Evolutionary conservation across 306 rosid genomes (phyloP).

Genomic region (Aeschynomene evenia): DNA sequence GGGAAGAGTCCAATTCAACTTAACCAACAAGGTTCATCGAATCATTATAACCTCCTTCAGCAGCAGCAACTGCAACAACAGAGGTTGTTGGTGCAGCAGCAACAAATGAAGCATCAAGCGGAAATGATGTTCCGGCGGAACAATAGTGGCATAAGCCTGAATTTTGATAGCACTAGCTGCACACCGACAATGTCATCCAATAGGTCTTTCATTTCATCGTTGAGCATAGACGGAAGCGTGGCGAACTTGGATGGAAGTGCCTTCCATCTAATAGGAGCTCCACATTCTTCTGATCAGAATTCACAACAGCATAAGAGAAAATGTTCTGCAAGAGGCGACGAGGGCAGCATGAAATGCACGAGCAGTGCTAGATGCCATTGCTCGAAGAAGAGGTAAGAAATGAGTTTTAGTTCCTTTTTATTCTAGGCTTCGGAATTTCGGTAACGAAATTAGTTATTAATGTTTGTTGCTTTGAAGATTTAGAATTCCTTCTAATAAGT

Average conservation of each 20-base stretch:
- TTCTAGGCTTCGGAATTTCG: not conserved
- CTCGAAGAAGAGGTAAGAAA: conserved; percentile 88
- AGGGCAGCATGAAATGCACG: conserved; percentile 83
- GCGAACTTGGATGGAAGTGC: conserved; percentile 80
- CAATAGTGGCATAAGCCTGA: conserved; percentile 78
- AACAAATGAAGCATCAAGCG: conserved; percentile 66
- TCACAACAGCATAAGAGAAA: conserved; percentile 85
- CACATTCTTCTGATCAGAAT: conserved; percentile 77
- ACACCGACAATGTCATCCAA: conserved; percentile 93
- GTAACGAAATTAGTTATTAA: not conserved
- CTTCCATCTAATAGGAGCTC: conserved; percentile 81
- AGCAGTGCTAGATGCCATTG: conserved; percentile 93
- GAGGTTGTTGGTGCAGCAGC: conserved; percentile 61
- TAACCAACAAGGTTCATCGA: conserved; percentile 48
- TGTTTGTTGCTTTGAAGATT: conserved; percentile 12
- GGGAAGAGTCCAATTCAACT: conserved; percentile 73
- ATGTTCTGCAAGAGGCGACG: conserved; percentile 83
- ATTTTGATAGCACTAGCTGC: conserved; percentile 85
- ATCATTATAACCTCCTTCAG: conserved; percentile 63
- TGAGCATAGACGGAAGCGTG: conserved; percentile 94
- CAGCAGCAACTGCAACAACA: conserved; percentile 73
- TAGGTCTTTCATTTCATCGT: conserved; percentile 89
- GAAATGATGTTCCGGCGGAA: conserved; percentile 76
- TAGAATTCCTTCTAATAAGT: conserved; percentile 3
- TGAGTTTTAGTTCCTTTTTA: not conserved